Evolutionary conservation across 352 stramenopile species (phyloP), one percentile per base, ranked within the genome.

Genomic region (Sclerospora graminicola): DNA sequence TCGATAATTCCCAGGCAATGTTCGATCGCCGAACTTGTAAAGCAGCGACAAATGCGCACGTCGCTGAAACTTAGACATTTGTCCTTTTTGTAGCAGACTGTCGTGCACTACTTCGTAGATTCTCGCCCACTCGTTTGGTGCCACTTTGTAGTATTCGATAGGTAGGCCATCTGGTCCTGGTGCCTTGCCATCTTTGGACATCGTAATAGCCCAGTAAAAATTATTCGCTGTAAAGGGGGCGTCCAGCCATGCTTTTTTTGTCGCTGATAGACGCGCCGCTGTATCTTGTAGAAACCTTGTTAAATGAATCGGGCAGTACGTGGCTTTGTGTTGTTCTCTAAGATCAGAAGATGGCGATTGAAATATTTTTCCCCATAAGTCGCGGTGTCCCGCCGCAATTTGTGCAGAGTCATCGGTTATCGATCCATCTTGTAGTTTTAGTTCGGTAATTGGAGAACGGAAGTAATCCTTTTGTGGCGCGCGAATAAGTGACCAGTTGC

Each of bases 71-170:
- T 35, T 35, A 2, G 30, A 18, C 30, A 21, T 35, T 5, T 19
- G 2, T 5, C 30, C 30, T 5, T 16, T n/a, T 1, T 2, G 0
- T 2, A 35, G 30, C 13, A 18, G 10, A 30, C 24, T 42, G 5
- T 40, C 41, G 31, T 57, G 29, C n/a, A 43, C 39, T 20, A 51
- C 35, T 34, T 51, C 41, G 18, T 43, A 51, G 7, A 57, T 57
- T 8, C 24, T 10, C 3, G 49, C 35, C 48, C 35, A 48, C 1
- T 34, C 13, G 24, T 9, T 41, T 0, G 36, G 19, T 2, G 23
- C 36, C 14, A 51, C 1, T 23, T 57, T 48, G 37, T 57, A 51
- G 42, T 57, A 57, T 11, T 57, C 41, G 9, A 57, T 47, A 1
- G 48, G 41, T 0, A 57, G 23, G 7, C 35, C 41, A 11, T 57